Evolutionary conservation across 2,329 filamentous ascomycete genomes (phyloP), one percentile per base, ranked within the genome.

Genomic region (Penicillium oxalicum): DNA sequence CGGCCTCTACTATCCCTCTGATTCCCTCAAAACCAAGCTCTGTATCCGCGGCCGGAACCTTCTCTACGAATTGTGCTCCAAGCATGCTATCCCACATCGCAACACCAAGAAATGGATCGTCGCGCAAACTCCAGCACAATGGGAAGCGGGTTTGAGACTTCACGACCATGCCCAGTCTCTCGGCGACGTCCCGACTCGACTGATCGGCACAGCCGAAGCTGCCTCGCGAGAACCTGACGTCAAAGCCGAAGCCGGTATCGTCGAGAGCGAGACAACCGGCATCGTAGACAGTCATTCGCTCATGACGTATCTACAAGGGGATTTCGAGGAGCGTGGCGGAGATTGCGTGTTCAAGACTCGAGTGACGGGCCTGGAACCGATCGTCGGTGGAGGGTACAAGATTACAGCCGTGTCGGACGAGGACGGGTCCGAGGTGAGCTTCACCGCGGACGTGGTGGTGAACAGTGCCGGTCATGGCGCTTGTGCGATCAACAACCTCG

Each of bases 91-190:
- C 44, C 81, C 82, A 0, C 80, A 93, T 70, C 77, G 77, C 46
- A 85, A 85, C 64, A 87, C 83, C 25, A 90, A 90, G 51, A 97
- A 96, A 74, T 96, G 91, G 91, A 87, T 97, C 61, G 87, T 97
- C 1, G 91, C 91, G 0, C 93, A 97, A 73, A 86, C 83, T 45
- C 76, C 77, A 1, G 72, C 71, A 40, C 88, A 97, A 73, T 78
- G 80, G 64, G 77, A 73, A n/a, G 81, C 81, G 2, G 73, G 71
- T 38, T 51, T 70, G 2, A 74, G 74, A 38, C 67, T 82, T 0
- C 77, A 83, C 61, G 67, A 72, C 1, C 79, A 80, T 52, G 75
- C 80, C 2, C 69, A 71, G 38, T 62, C 64, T 5, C 74, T 84
- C 38, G 76, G 72, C 13, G 85, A 94, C 0, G 58, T 53, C 0